Evolutionary conservation across 2,329 filamentous ascomycete species (phyloP), one percentile per base, ranked within the genome.

Genomic region (Colletotrichum caudatum): DNA sequence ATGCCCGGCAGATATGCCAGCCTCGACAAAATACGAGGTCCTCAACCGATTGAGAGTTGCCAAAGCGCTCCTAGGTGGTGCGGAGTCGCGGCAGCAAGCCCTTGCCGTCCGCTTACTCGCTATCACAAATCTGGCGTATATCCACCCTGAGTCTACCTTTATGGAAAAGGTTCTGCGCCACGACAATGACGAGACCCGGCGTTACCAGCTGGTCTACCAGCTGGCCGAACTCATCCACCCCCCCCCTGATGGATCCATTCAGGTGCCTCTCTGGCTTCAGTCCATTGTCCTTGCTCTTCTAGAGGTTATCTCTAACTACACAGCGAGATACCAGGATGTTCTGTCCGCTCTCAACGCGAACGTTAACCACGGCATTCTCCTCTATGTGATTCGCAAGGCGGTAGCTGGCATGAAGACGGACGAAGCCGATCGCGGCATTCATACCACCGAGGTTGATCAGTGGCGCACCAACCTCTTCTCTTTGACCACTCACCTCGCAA

Each of bases 291-390:
- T 99, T 64, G 89, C 90, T 63, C 88, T 95, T 0, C 85, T 99
- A 62, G 94, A 98, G 79, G 93, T 94, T n/a, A 86, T 99, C 68
- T 90, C 93, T 8, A 92, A 90, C 78, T 94, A 94, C 78, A 92
- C 93, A 76, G 84, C 87, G 68, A 95, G 94, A 78, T 89, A 92
- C 39, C 85, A 90, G 44, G 96, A 99, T 79, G 92, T 99, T 33
- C 91, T 94, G 74, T 91, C 94, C 53, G 94, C 96, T n/a, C 85
- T 99, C 53, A 97, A 94, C 77, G 94, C 97, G 65, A 97, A 95
- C 76, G 95, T 98, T 48, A 98, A 97, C 77, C 97, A 99, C 77
- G 97, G 96, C 18, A 92, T 98, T 39, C 87, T 99, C 56, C 92
- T 98, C 75, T 98, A 98, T 78, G 89, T 98, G 75, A 92, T 97